Conservation (phyloP, 345 rosid species). For the Rhizophora apiculata region DNA sequence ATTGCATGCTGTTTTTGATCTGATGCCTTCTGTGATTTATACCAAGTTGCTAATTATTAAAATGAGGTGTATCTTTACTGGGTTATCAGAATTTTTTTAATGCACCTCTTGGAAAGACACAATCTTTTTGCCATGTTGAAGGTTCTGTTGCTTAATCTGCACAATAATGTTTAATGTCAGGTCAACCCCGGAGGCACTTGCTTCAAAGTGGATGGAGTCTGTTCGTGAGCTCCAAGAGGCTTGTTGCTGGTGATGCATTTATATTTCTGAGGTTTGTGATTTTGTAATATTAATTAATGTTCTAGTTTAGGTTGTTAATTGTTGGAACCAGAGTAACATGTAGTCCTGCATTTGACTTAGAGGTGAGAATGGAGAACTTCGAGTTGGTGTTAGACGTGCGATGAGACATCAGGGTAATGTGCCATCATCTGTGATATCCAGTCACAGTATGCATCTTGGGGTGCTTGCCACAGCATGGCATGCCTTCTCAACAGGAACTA, state of each 20-base stretch:
- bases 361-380: constrained; percentile 55
- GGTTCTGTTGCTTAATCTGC: not conserved
- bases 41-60: not conserved
- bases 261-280: constrained; percentile 49
- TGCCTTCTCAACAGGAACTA: constrained; percentile 47
- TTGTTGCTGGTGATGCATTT: constrained; percentile 69
- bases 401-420: constrained; percentile 47
- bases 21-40: not conserved
- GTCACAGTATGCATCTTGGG: constrained; percentile 67
- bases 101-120: no score
- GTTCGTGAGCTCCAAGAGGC: constrained; percentile 60
- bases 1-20: not conserved
- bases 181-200: constrained; percentile 68
- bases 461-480: constrained; percentile 72
- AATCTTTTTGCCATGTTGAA: not conserved
- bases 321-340: not conserved
- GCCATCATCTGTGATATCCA: constrained; percentile 61
- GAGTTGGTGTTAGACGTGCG: constrained; percentile 63
- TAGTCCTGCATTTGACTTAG: constrained; percentile 17
- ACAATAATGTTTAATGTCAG: constrained; percentile 24
- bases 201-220: constrained; percentile 67
- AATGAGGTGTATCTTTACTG: not conserved
- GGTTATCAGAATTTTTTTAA: no score
- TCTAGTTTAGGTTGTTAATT: not conserved
- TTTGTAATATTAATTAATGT: not conserved